Evolutionary conservation across 371 early-diverging fungal genomes (phyloP), one percentile per base, ranked within the genome.

Genomic region (Rhizopus arrhizus): DNA sequence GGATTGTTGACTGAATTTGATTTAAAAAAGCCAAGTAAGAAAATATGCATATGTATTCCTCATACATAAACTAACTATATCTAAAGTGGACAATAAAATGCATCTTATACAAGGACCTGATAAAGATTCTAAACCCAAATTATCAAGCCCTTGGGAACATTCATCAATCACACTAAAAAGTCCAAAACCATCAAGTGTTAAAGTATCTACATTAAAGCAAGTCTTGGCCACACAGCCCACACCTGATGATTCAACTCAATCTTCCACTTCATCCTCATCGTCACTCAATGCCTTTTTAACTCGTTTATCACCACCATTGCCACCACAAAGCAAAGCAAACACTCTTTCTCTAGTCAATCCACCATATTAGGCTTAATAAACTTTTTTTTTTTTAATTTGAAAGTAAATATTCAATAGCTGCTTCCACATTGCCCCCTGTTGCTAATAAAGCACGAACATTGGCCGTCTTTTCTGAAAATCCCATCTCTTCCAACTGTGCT

Each of bases 401-500:
- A 49, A 81, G 67, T 32, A 85, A 70, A 51, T 78, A 85, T 68
- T 88, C 88, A 59, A 88, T 82, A 32, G 90, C 89, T 11, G 85
- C 82, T 53, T 85, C 73, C 34, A 91, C 85, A 69, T 93, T 85
- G 15, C 94, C 94, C 50, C 90, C 86, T 35, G 88, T 84, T n/a
- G 87, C 87, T 49, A 88, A 69, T 42, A 93, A 78, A 2, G 91
- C 89, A 32, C 87, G 80, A 4, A 91, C 69, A 74, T 94, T 95
- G 42, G 81, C 77, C 49, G 81, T 80, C 34, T 82, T 78, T 72
- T 94, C 89, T 29, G 78, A 65, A 64, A 94, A 95, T 16, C 95
- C 95, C 89, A 92, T 92, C 56, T 93, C 91, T 56, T 88, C 88
- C 50, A 95, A 70, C 53, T 85, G 84, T 11, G 76, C 85, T 12